phyloP scores from a whole-genome alignment of 2,329 filamentous ascomycete genomes.

The Curvularia lunata region DNA sequence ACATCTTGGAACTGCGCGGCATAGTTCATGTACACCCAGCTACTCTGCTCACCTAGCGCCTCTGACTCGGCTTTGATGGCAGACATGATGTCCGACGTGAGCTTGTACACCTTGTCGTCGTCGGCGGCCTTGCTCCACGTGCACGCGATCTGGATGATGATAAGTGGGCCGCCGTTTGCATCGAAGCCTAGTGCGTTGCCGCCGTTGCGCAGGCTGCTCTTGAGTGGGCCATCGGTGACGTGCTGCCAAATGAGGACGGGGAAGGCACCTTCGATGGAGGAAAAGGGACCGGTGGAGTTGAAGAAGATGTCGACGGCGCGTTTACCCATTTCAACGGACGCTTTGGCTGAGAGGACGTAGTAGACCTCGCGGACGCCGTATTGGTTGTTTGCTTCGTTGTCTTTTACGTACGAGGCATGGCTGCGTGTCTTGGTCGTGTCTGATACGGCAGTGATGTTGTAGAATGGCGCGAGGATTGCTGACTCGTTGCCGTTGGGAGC shows the following conservation, averaged over 20 bases:
- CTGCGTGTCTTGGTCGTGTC: conserved; percentile 4
- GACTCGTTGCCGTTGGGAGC: conserved; percentile 17
- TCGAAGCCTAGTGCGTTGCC: conserved; percentile 31
- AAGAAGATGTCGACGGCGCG: conserved; percentile 20
- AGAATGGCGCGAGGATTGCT: conserved; percentile 4
- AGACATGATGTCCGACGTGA: conserved; percentile 17
- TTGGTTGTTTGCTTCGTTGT: conserved; percentile 8
- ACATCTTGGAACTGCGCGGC: conserved; percentile 54
- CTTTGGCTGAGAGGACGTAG: conserved; percentile 20
- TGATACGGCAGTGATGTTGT: conserved; percentile 2
- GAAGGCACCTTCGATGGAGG: conserved; percentile 12
- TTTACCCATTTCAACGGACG: conserved; percentile 19
- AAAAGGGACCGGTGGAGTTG: conserved; percentile 8
- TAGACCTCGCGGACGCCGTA: conserved; percentile 17
- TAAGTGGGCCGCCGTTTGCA: conserved; percentile 21
- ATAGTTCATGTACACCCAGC: conserved; percentile 58
- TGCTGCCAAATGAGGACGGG: conserved; percentile 23
- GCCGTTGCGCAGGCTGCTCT: conserved; percentile 28
- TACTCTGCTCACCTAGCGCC: conserved; percentile 15
- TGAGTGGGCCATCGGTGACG: conserved; percentile 22
- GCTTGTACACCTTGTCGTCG: conserved; percentile 21
- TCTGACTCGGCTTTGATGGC: conserved; percentile 18
- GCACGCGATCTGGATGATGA: conserved; percentile 27
- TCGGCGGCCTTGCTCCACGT: conserved; percentile 26
- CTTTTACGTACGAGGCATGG: conserved; percentile 4